Evolutionary conservation across 148 eudicot genomes (phyloP).

Genomic region (Silene conica): DNA sequence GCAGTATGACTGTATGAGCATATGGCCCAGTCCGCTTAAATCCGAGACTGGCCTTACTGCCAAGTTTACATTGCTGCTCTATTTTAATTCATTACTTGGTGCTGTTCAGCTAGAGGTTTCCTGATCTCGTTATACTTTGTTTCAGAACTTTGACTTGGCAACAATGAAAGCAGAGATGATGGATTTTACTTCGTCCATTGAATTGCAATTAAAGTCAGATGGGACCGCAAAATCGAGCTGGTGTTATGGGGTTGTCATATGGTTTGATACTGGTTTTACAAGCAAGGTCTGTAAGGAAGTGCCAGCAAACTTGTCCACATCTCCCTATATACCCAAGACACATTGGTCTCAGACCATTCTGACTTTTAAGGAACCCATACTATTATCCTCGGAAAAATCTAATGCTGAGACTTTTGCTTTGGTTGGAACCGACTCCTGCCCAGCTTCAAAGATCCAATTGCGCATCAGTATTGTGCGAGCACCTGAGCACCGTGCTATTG

Average conservation of each 20-base stretch:
- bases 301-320: conserved; percentile 68
- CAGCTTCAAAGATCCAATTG: conserved; percentile 52
- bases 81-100: neutral
- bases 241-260: conserved; percentile 80
- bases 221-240: conserved; percentile 22
- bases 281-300: conserved; percentile 71
- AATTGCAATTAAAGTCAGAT: conserved; percentile 39
- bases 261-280: conserved; percentile 94
- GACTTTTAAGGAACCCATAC: conserved; percentile 77
- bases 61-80: neutral
- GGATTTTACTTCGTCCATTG: conserved; percentile 77
- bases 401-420: conserved; percentile 28
- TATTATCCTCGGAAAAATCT: conserved; percentile 38
- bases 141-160: conserved; percentile 77
- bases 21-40: no score
- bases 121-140: conserved; percentile 3
- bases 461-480: conserved; percentile 89
- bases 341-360: conserved; percentile 92
- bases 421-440: conserved; percentile 56
- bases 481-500: conserved; percentile 78
- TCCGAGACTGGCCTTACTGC: neutral
- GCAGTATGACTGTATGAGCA: no score
- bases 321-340: conserved; percentile 65
- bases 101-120: neutral
- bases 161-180: conserved; percentile 69